Evolutionary conservation across 2,329 filamentous ascomycete species (phyloP).

Genomic region (Hypomyces rosellus): DNA sequence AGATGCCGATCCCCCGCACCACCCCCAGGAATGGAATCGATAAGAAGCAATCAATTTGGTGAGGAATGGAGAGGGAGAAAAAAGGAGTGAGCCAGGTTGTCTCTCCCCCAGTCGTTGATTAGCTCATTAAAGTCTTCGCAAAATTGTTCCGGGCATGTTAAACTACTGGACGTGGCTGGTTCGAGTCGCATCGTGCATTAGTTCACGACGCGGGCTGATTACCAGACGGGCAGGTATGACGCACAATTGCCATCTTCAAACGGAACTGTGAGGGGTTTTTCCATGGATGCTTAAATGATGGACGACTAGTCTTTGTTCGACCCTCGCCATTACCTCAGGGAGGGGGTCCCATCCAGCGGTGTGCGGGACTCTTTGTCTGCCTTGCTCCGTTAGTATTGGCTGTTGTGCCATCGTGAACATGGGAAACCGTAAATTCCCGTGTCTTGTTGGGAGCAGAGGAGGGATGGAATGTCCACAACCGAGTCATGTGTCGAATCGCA

Average conservation of each 20-base stretch:
- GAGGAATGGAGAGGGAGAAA: too few species aligned
- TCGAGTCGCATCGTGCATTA: slow-evolving; percentile 10
- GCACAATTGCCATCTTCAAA: background rate
- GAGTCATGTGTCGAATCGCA: slow-evolving; percentile 12
- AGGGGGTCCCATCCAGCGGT: too few species aligned
- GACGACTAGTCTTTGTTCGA: too few species aligned
- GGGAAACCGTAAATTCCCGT: slow-evolving; percentile 10
- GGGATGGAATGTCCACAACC: slow-evolving; percentile 8
- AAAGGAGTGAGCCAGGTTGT: too few species aligned
- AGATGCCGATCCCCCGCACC: slow-evolving; percentile 10
- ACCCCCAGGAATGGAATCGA: slow-evolving; percentile 8
- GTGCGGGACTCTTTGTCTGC: too few species aligned
- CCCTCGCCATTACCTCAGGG: too few species aligned
- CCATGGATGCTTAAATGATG: too few species aligned
- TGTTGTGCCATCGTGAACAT: background rate
- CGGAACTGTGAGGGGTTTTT: background rate
- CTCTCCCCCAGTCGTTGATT: background rate
- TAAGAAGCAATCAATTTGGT: background rate
- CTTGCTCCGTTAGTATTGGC: too few species aligned
- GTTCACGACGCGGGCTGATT: slow-evolving; percentile 5
- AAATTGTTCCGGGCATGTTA: background rate
- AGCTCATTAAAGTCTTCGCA: slow-evolving; percentile 5
- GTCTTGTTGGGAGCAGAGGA: background rate
- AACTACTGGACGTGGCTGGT: slow-evolving; percentile 2
- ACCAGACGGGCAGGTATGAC: slow-evolving; percentile 14